These are phyloP conservation scores for Lophium mytilinum DNA, from an alignment of 495 filamentous ascomycete species.

Conservation along the genomic window DNA sequence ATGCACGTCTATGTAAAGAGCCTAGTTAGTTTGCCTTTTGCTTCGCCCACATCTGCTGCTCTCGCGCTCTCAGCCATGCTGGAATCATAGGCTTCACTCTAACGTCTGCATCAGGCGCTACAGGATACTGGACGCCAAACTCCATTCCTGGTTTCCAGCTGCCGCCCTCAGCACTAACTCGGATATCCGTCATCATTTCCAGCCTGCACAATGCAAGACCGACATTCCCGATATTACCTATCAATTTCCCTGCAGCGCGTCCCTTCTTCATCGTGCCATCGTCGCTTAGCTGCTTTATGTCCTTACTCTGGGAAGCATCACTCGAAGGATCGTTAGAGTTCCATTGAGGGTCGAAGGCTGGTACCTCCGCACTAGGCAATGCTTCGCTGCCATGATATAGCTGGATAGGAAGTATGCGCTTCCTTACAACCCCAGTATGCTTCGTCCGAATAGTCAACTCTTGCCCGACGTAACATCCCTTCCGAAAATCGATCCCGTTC, in stretches of 20 bases:
- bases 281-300: conserved; percentile 28
- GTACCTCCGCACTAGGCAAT: conserved; percentile 22
- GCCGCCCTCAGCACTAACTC: conserved; percentile 53
- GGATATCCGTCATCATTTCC: conserved; percentile 77
- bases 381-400: conserved; percentile 46
- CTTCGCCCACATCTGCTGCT: conserved; percentile 17
- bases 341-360: conserved; percentile 43
- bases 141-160: conserved; percentile 45
- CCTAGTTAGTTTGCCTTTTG: not conserved
- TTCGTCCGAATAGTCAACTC: conserved; percentile 91
- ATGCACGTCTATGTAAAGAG: not conserved
- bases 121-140: conserved; percentile 46
- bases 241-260: conserved; percentile 67
- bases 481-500: conserved; percentile 79
- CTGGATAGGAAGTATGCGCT: conserved; percentile 76
- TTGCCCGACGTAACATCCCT: conserved; percentile 96
- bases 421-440: conserved; percentile 87
- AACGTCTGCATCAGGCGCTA: conserved; percentile 38
- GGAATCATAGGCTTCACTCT: conserved; percentile 83
- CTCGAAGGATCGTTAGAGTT: conserved; percentile 17
- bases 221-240: conserved; percentile 70
- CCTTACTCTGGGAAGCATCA: conserved; percentile 1
- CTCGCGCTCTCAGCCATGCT: conserved; percentile 48
- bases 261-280: conserved; percentile 36
- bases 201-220: conserved; percentile 82